Base-by-base conservation (phyloP, 1,284 basidiomycete genomes). In the Dichomitus squalens region DNA sequence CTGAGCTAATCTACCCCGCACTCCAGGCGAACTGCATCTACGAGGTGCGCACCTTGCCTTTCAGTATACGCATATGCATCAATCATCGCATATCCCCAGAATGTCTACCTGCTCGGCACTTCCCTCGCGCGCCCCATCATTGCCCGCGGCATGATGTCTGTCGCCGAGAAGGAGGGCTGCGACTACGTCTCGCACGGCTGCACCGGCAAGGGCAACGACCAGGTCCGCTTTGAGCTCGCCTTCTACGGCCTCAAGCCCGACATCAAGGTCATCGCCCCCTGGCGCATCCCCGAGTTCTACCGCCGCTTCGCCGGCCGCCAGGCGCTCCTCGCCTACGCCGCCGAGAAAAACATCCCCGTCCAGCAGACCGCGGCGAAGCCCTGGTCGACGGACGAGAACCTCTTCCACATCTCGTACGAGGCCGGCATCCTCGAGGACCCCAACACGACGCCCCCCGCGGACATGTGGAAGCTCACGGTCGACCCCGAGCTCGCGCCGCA, bases 351-450 rank as follows among this genome's bases (percentile, higher is more conserved):
- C 53, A 98, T 99, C 65, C 95, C 95, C 57, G 96, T 99, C 59
- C 84, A 89, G 65, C 96, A 99, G 79, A 99, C 96, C 57, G 87
- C 93, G 41, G 85, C 95, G 59, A 98, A 99, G 80, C 96, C 97
- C 35, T 99, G 97, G 97, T 98, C 96, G 9, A 99, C 96, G 14
- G 95, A 98, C 75, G 97, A 98, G 79, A 99, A 99, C 80, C 82
- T 99, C 55, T 98, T 97, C 89, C 96, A 99, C 82, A 99, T 98
- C 76, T 99, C 96, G 21, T 99, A 98, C 79, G 96, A 99, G 77
- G 96, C 96, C 31, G 96, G 96, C 57, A 98, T 99, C 73, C 88
- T 99, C 64, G 97, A 99, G 75, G 93, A 99, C 74, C 96, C 96
- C 66, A 86, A 97, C 82, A 89, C 82, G 62, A 98, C 95, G 8